These are phyloP conservation scores for Colletotrichum tamarilloi DNA, from an alignment of 2,329 filamentous ascomycete species.

Conservation along the genomic window DNA sequence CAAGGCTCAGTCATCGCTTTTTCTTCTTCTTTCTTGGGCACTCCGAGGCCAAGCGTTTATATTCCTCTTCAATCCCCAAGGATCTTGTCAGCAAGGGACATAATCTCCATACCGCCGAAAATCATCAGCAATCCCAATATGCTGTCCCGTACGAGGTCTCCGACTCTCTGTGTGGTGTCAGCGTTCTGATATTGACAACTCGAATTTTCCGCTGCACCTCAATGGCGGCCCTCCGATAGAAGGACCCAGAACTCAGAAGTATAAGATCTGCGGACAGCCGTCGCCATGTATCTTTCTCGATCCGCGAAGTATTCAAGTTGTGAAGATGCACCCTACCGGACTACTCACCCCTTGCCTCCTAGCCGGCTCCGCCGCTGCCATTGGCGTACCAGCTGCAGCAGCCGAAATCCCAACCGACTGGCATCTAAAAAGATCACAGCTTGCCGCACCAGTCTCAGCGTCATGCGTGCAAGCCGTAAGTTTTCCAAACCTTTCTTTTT, in stretches of 20 bases:
- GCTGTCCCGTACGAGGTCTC: background rate
- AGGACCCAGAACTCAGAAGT: too few species aligned
- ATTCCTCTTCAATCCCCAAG: background rate
- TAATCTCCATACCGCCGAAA: background rate
- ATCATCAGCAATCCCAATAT: background rate
- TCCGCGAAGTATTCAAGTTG: background rate
- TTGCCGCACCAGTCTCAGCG: background rate
- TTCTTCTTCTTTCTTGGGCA: background rate
- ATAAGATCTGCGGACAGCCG: background rate
- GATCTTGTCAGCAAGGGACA: background rate
- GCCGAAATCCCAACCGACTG: background rate
- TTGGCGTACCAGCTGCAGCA: background rate
- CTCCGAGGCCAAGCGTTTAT: background rate
- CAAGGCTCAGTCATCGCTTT: background rate
- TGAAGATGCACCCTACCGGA: background rate
- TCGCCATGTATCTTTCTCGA: background rate
- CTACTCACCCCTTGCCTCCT: background rate
- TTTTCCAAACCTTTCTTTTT: too few species aligned
- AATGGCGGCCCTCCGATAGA: too few species aligned
- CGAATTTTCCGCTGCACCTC: background rate
- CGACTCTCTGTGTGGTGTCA: background rate
- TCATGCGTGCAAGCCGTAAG: too few species aligned
- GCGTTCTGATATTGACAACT: background rate
- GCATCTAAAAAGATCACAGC: background rate
- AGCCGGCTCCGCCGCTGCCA: too few species aligned